A percentile compares a stretch with the other conserved stretches of the same genome.
phyloP scores from a whole-genome alignment of 176 grass and related monocot genomes.

The Phoenix dactylifera region DNA sequence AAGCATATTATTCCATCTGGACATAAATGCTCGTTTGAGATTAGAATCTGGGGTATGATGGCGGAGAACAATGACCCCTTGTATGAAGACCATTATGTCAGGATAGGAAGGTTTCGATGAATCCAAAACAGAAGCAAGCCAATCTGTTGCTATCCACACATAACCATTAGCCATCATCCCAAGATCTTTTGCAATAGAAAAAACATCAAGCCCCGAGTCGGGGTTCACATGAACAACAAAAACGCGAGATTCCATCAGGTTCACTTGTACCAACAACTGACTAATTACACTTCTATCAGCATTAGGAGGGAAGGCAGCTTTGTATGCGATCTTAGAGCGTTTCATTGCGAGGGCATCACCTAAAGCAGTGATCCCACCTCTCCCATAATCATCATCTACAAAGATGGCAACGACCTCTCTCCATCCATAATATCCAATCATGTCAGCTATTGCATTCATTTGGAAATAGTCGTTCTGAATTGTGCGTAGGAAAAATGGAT shows the following conservation, averaged over 20 bases:
- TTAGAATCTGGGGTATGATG: conserved; percentile 53
- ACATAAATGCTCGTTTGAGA: conserved; percentile 38
- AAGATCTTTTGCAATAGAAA: conserved; percentile 35
- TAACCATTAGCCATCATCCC: conserved; percentile 52
- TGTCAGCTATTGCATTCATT: conserved; percentile 57
- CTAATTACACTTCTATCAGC: conserved; percentile 19
- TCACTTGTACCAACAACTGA: conserved; percentile 33
- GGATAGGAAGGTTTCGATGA: conserved; percentile 11
- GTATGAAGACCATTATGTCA: conserved; percentile 27
- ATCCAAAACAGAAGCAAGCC: conserved; percentile 57
- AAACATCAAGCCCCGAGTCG: conserved; percentile 62
- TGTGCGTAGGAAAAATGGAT: conserved; percentile 62
- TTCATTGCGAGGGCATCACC: conserved; percentile 34
- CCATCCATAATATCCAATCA: conserved; percentile 48
- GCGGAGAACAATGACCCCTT: conserved; percentile 62
- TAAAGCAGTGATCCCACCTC: conserved; percentile 46
- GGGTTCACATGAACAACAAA: conserved; percentile 72
- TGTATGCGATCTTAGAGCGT: conserved; percentile 38
- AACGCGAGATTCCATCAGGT: conserved; percentile 64
- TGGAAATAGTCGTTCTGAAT: conserved; percentile 47
- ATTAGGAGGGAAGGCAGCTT: conserved; percentile 42
- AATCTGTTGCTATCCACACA: conserved; percentile 89
- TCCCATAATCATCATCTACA: conserved; percentile 65
- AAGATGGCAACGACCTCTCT: conserved; percentile 57
- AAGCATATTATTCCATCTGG: conserved; percentile 32